Evolutionary conservation across 2,329 filamentous ascomycete genomes (phyloP).

Genomic region (Epichloe gansuensis): DNA sequence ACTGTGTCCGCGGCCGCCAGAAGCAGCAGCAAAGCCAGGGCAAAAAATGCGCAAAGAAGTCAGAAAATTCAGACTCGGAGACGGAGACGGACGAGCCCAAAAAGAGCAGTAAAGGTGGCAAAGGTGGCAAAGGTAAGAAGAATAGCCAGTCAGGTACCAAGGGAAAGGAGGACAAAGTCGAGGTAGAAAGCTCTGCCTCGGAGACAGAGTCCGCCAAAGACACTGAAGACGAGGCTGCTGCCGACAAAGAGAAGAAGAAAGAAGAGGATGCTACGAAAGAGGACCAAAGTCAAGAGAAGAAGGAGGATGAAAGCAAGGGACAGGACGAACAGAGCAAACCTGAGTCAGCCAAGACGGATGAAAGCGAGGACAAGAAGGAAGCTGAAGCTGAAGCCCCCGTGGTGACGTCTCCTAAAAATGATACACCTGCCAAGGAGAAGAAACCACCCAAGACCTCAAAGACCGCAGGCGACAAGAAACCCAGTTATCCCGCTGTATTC

Average conservation of each 20-base stretch:
- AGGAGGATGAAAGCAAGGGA: slow-evolving; percentile 1
- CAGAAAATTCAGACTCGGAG: background rate
- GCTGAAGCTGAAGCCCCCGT: background rate
- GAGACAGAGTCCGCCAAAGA: slow-evolving; percentile 13
- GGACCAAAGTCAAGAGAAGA: slow-evolving; percentile 9
- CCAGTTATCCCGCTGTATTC: slow-evolving; percentile 16
- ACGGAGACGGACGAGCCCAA: slow-evolving; percentile 10
- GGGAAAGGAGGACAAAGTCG: slow-evolving; percentile 9
- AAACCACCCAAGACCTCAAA: slow-evolving; percentile 5
- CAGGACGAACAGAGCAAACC: slow-evolving; percentile 6
- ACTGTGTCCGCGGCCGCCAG: slow-evolving; percentile 13
- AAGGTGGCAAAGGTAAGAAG: slow-evolving; percentile 7
- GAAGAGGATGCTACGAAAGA: background rate
- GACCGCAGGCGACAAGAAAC: slow-evolving; percentile 8
- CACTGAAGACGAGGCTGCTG: slow-evolving; percentile 7
- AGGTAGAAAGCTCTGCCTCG: slow-evolving; percentile 9
- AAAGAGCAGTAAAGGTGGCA: slow-evolving; percentile 10
- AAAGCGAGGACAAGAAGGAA: slow-evolving; percentile 4
- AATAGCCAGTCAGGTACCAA: slow-evolving; percentile 10
- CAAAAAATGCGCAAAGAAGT: slow-evolving; percentile 6
- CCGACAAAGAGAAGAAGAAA: slow-evolving; percentile 8
- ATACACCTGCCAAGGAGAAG: slow-evolving; percentile 1
- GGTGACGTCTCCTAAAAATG: background rate
- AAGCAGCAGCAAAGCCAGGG: slow-evolving; percentile 5
- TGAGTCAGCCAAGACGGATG: slow-evolving; percentile 8